These are phyloP conservation scores for Peniophora sp. DNA, from an alignment of 1,284 basidiomycete species.

Conservation along the genomic window DNA sequence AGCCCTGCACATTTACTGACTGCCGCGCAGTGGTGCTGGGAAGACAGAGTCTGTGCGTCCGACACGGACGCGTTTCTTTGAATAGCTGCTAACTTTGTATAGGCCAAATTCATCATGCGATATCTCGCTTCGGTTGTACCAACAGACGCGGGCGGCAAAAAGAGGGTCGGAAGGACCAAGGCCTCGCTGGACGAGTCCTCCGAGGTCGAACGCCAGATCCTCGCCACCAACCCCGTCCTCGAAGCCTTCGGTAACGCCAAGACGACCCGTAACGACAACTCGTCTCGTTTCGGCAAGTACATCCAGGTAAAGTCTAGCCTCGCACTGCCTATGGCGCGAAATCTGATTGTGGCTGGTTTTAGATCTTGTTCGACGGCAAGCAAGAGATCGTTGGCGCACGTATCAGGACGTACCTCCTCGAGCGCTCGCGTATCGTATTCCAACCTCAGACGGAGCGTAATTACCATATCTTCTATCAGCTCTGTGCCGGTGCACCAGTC, in stretches of 20 bases:
- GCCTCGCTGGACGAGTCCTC: constrained; percentile 75
- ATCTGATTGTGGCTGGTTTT: no score
- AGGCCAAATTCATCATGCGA: constrained; percentile 99
- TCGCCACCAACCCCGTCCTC: constrained; percentile 98
- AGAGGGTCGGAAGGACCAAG: constrained; percentile 43
- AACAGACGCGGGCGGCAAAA: constrained; percentile 54
- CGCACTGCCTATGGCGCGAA: no score
- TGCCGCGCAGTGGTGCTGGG: constrained; percentile 77
- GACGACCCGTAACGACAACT: constrained; percentile 98
- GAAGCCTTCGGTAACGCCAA: constrained; percentile 99
- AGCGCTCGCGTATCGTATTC: constrained; percentile 95
- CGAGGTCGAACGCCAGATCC: constrained; percentile 94
- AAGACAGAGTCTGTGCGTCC: constrained; percentile 90
- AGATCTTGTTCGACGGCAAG: constrained; percentile 94
- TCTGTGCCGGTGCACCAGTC: constrained; percentile 93
- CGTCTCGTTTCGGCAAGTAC: constrained; percentile 98
- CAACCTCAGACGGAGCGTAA: constrained; percentile 96
- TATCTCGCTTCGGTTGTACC: constrained; percentile 98
- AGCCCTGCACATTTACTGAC: constrained; percentile 4
- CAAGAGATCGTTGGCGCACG: constrained; percentile 97
- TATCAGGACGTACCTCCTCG: constrained; percentile 95
- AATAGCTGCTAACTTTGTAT: constrained; percentile 3
- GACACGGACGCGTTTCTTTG: neutral
- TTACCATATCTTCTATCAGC: constrained; percentile 99
- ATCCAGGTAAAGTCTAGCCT: constrained; percentile 71